Conservation (phyloP, 345 rosid genomes). For the Atalantia buxifolia region DNA sequence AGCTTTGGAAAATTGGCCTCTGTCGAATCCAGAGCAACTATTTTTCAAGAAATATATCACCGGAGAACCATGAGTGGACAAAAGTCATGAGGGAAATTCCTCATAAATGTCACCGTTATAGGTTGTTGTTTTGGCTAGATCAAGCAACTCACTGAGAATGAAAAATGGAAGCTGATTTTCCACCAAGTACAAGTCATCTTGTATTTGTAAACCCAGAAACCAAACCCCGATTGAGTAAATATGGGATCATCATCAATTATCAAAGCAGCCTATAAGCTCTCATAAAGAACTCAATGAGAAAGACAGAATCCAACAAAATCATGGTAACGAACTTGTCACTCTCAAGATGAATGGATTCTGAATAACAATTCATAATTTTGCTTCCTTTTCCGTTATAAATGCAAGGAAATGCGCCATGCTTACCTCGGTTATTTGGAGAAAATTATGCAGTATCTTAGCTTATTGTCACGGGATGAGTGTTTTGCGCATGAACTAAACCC, state of each 20-base stretch:
- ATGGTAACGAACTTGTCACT: constrained; percentile 15
- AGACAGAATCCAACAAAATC: constrained; percentile 13
- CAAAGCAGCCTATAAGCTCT: accelerated
- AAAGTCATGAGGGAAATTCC: not conserved
- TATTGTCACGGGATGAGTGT: no score
- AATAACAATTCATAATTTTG: not conserved
- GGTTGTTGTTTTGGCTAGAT: not conserved
- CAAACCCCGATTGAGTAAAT: not conserved
- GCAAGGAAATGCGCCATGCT: not conserved
- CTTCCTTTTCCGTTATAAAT: not conserved
- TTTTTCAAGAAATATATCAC: no score
- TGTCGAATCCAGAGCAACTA: no score
- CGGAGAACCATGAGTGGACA: not conserved
- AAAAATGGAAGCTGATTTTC: constrained; percentile 36
- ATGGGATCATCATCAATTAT: not conserved
- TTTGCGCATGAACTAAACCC: no score
- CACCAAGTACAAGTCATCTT: constrained; percentile 17
- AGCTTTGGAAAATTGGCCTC: not conserved
- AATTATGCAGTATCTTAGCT: constrained; percentile 11
- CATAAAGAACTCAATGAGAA: constrained; percentile 13
- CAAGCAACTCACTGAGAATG: constrained; percentile 9
- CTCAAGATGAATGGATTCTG: not conserved
- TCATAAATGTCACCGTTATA: not conserved
- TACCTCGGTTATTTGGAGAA: not conserved
- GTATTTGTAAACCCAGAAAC: not conserved